Percentiles rank a stretch among this genome's conserved stretches.
These are phyloP conservation scores for Parascedosporium putredinis DNA, from an alignment of 2,329 filamentous ascomycete species.

Conservation along the genomic window DNA sequence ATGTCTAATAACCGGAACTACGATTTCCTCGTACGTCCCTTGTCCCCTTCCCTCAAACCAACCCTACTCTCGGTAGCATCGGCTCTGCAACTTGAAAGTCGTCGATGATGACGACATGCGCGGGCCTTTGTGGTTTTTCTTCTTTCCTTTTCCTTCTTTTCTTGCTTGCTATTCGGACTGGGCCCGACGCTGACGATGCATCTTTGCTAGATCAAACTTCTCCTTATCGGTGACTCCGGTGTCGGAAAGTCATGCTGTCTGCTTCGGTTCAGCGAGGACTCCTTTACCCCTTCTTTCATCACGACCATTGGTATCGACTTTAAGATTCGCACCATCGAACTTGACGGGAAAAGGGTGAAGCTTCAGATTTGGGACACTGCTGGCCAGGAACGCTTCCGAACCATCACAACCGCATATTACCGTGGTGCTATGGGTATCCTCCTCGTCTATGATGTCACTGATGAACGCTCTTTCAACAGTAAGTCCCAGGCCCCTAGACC, in stretches of 20 bases:
- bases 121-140: background rate
- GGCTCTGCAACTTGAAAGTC: too few species aligned
- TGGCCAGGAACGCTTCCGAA: constrained; percentile 95
- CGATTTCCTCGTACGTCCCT: constrained; percentile 78
- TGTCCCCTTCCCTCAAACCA: too few species aligned
- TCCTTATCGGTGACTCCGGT: constrained; percentile 92
- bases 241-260: constrained; percentile 97
- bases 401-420: constrained; percentile 98
- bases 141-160: too few species aligned
- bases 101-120: too few species aligned
- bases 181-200: background rate
- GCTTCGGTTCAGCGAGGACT: constrained; percentile 93
- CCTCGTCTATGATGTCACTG: constrained; percentile 96
- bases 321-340: constrained; percentile 98
- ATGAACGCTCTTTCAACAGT: constrained; percentile 94
- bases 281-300: constrained; percentile 95
- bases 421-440: constrained; percentile 96
- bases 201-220: constrained; percentile 70
- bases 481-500: constrained; percentile 23
- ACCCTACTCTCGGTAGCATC: too few species aligned
- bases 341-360: constrained; percentile 98
- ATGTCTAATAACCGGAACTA: constrained; percentile 95
- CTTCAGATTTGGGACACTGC: constrained; percentile 99
- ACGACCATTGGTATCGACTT: constrained; percentile 99
- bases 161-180: too few species aligned